phyloP scores from a whole-genome alignment of 768 basidiomycete genomes.

The Suillus bovinus region DNA sequence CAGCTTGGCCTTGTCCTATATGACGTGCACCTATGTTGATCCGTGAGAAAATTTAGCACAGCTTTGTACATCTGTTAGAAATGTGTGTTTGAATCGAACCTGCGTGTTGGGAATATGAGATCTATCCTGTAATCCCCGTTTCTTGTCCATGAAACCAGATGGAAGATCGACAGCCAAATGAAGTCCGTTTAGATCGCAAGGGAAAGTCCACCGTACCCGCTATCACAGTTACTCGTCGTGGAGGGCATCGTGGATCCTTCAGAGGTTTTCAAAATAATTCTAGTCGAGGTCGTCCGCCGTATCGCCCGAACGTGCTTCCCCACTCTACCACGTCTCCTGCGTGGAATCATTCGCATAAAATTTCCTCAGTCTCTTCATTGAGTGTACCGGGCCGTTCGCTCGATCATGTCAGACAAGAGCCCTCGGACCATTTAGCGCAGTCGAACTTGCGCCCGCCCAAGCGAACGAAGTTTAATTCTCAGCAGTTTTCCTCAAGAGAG shows the following conservation, averaged over 20 bases:
- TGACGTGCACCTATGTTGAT: too few species aligned
- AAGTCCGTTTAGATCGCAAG: constrained; percentile 36
- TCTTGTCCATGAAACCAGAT: constrained; percentile 12
- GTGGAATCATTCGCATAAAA: not conserved
- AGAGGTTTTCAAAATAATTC: not conserved
- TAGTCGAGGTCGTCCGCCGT: not conserved
- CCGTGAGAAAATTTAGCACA: too few species aligned
- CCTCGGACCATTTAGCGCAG: not conserved
- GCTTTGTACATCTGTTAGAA: too few species aligned
- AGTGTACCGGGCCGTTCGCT: not conserved
- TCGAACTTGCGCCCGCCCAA: not conserved
- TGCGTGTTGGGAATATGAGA: too few species aligned
- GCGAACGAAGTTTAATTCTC: not conserved
- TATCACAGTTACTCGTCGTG: constrained; percentile 17
- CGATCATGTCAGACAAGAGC: not conserved
- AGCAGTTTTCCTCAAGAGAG: not conserved
- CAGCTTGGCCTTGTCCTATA: too few species aligned
- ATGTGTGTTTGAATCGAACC: too few species aligned
- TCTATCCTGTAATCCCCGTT: too few species aligned
- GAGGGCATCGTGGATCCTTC: constrained; percentile 1
- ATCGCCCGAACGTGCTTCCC: not conserved
- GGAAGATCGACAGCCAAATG: constrained; percentile 44
- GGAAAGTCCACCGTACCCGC: constrained; percentile 30
- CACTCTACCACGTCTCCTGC: not conserved
- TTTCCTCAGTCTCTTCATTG: not conserved